A percentile compares a stretch with the other conserved stretches of the same genome.
phyloP scores from a whole-genome alignment of 176 grass and related monocot species.

The Hyparrhenia diplandra region DNA sequence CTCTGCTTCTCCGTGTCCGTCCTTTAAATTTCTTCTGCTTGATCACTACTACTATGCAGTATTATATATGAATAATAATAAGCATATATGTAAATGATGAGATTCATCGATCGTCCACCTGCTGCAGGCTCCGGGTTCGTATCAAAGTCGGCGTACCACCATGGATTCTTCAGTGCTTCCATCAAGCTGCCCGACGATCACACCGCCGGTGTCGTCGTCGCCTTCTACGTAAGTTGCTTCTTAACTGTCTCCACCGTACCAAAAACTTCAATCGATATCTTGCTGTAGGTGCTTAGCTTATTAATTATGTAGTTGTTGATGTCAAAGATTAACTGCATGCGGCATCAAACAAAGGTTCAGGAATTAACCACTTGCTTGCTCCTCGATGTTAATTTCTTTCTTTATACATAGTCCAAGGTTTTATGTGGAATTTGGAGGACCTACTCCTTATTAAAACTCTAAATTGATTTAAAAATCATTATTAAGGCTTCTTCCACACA shows the following conservation, averaged over 20 bases:
- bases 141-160: conserved; percentile 56
- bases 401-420: neutral
- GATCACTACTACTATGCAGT: too few relatives aligned
- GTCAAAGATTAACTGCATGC: neutral
- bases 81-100: too few relatives aligned
- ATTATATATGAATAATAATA: too few relatives aligned
- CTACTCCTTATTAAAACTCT: neutral
- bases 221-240: conserved; percentile 63
- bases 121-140: conserved; percentile 88
- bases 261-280: neutral
- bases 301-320: neutral
- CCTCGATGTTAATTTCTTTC: neutral
- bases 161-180: conserved; percentile 83
- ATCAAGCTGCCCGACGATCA: conserved; percentile 69
- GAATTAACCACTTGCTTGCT: neutral
- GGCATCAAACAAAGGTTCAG: neutral
- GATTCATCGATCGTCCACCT: too few relatives aligned
- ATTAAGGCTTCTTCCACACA: neutral
- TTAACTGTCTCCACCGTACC: neutral
- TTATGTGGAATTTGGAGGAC: neutral
- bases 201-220: conserved; percentile 82
- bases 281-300: neutral
- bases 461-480: neutral
- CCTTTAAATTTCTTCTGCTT: too few relatives aligned
- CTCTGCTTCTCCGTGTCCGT: neutral